Evolutionary conservation across 1,139 yeast species (phyloP).

Genomic region (Geotrichum citri-aurantii): DNA sequence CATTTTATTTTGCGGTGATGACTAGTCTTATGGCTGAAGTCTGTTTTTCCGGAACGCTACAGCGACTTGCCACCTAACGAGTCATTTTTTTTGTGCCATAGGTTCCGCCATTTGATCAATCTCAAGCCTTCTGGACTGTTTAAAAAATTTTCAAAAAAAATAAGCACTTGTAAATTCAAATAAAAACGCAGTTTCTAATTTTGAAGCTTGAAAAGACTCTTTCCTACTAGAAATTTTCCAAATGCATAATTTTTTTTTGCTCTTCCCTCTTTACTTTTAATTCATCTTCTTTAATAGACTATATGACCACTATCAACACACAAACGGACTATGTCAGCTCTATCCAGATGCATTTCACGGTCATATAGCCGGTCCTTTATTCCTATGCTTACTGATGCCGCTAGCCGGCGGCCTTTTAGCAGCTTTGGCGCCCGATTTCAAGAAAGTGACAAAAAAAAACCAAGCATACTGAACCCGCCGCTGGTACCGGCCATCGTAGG

Average conservation of each 20-base stretch:
- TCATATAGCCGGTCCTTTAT: neutral
- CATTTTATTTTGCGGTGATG: neutral
- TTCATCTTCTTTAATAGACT: neutral
- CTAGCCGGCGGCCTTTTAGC: neutral
- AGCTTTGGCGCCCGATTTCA: neutral
- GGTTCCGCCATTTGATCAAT: too few relatives aligned
- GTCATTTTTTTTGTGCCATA: neutral
- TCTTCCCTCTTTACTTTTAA: neutral
- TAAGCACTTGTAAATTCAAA: neutral
- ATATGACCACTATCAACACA: neutral
- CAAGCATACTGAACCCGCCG: neutral
- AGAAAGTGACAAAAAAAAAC: neutral
- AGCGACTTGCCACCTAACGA: neutral
- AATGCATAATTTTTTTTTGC: neutral
- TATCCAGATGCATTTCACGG: neutral
- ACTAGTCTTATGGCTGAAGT: neutral
- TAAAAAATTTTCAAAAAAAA: neutral
- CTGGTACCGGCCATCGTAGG: neutral
- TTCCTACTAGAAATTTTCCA: neutral
- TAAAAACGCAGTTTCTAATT: neutral
- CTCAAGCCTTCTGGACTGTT: too few relatives aligned
- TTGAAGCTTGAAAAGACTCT: neutral
- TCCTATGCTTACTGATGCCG: neutral
- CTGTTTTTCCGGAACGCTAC: neutral
- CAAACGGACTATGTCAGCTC: neutral